Evolutionary conservation across 108 stramenopile species (phyloP).

Genomic region (Skeletonema marinoi): DNA sequence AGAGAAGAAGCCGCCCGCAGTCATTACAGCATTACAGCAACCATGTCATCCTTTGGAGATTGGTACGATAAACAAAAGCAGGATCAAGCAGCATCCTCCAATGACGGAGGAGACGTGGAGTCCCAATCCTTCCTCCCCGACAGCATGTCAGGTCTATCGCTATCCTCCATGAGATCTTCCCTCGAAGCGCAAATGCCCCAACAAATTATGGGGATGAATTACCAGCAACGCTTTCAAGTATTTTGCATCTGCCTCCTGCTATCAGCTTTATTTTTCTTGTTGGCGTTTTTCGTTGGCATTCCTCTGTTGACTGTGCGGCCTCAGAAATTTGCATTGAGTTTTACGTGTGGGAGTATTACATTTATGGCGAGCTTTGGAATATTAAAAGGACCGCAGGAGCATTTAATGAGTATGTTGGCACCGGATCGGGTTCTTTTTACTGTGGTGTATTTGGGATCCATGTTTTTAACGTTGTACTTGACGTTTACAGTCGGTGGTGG

Average conservation of each 20-base stretch:
- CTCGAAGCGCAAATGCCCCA: slow-evolving; percentile 87
- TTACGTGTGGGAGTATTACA: slow-evolving; percentile 91
- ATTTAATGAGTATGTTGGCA: slow-evolving; percentile 70
- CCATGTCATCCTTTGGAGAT: slow-evolving; percentile 63
- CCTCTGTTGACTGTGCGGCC: slow-evolving; percentile 86
- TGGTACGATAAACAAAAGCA: slow-evolving; percentile 84
- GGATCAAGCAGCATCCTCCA: slow-evolving; percentile 15
- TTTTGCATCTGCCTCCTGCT: slow-evolving; percentile 80
- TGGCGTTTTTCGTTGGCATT: slow-evolving; percentile 93
- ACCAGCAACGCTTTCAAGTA: slow-evolving; percentile 89
- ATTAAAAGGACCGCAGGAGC: slow-evolving; percentile 83
- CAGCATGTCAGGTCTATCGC: slow-evolving; percentile 47
- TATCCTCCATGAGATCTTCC: slow-evolving; percentile 70
- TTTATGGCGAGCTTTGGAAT: slow-evolving; percentile 93
- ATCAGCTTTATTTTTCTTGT: slow-evolving; percentile 84
- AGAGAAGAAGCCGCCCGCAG: no score
- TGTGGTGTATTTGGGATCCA: slow-evolving; percentile 71
- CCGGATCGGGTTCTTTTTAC: slow-evolving; percentile 83
- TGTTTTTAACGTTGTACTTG: slow-evolving; percentile 80
- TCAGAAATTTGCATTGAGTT: slow-evolving; percentile 93
- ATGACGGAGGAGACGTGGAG: slow-evolving; percentile 46
- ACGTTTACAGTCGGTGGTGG: slow-evolving; percentile 79
- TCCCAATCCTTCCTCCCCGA: slow-evolving; percentile 40
- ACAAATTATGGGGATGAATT: slow-evolving; percentile 89
- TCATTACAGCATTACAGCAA: no score